Evolutionary conservation across 495 filamentous ascomycete species (phyloP).

Genomic region (Daldinia bambusicola): DNA sequence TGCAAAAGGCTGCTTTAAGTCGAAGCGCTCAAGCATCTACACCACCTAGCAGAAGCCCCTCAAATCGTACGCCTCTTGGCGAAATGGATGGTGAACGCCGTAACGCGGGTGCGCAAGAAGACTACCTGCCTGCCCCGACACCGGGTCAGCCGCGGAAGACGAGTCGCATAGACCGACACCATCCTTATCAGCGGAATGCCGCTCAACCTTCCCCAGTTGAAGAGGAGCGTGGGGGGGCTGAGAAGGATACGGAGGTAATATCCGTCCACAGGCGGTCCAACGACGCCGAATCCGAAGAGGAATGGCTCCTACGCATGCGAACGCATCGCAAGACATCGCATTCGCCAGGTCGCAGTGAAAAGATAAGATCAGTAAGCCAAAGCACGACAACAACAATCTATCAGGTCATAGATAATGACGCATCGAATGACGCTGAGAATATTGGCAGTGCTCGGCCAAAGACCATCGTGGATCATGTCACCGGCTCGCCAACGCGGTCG

Average conservation of each 20-base stretch:
- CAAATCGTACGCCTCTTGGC: constrained; percentile 82
- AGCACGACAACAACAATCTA: constrained; percentile 71
- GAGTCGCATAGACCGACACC: constrained; percentile 64
- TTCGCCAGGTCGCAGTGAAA: constrained; percentile 55
- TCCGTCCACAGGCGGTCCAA: constrained; percentile 62
- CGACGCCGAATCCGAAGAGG: constrained; percentile 81
- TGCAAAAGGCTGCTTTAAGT: constrained; percentile 61
- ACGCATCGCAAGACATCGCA: constrained; percentile 66
- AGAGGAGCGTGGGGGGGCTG: constrained; percentile 51
- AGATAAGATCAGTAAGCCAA: constrained; percentile 60
- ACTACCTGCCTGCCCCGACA: constrained; percentile 92
- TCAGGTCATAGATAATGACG: constrained; percentile 64
- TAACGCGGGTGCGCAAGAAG: constrained; percentile 70
- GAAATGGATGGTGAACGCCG: constrained; percentile 86
- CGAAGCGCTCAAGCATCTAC: constrained; percentile 76
- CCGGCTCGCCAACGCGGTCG: constrained; percentile 58
- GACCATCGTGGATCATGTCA: constrained; percentile 60
- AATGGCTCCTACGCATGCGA: constrained; percentile 76
- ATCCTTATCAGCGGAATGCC: constrained; percentile 60
- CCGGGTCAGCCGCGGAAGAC: constrained; percentile 95
- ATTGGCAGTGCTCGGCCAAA: constrained; percentile 67
- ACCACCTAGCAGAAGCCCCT: constrained; percentile 80
- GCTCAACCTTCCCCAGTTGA: constrained; percentile 55
- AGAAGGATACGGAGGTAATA: constrained; percentile 56
- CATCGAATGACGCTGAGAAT: constrained; percentile 65